Evolutionary conservation across 257 asterid species (phyloP).

Genomic region (Paraleonurus japonicus): DNA sequence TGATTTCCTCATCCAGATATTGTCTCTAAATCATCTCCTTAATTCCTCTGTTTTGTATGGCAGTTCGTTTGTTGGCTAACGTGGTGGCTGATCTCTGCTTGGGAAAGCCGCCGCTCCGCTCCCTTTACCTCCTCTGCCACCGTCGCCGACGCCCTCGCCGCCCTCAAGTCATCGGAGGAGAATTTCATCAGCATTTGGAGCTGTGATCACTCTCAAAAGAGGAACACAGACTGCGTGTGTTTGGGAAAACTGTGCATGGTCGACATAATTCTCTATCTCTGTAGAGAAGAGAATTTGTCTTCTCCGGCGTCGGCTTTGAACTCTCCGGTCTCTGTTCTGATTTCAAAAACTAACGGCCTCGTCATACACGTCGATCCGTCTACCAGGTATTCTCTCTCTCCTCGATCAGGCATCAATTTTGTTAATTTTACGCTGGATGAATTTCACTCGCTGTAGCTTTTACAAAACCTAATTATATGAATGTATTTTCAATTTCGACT

Average conservation of each 20-base stretch:
- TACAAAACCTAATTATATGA: not conserved
- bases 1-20: not conserved
- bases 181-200: slow-evolving; percentile 67
- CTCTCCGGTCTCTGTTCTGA: slow-evolving; percentile 58
- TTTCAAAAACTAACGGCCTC: slow-evolving; percentile 37
- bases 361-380: slow-evolving; percentile 69
- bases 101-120: slow-evolving; percentile 84
- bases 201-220: slow-evolving; percentile 49
- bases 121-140: slow-evolving; percentile 64
- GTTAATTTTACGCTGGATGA: not conserved
- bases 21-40: not conserved
- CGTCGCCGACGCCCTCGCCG: slow-evolving; percentile 58
- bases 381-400: slow-evolving; percentile 47
- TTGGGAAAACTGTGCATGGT: slow-evolving; percentile 83
- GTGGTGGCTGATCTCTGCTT: slow-evolving; percentile 91
- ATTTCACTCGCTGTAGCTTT: not conserved
- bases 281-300: slow-evolving; percentile 46
- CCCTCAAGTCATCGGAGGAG: slow-evolving; percentile 51
- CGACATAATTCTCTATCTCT: slow-evolving; percentile 66
- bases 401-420: not conserved
- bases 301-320: slow-evolving; percentile 61
- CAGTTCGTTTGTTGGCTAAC: slow-evolving; percentile 48
- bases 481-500: not conserved
- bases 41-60: slow-evolving; percentile 50
- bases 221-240: slow-evolving; percentile 46